Evolutionary conservation across 2,329 filamentous ascomycete species (phyloP).

Genomic region (Akanthomyces lecanii): DNA sequence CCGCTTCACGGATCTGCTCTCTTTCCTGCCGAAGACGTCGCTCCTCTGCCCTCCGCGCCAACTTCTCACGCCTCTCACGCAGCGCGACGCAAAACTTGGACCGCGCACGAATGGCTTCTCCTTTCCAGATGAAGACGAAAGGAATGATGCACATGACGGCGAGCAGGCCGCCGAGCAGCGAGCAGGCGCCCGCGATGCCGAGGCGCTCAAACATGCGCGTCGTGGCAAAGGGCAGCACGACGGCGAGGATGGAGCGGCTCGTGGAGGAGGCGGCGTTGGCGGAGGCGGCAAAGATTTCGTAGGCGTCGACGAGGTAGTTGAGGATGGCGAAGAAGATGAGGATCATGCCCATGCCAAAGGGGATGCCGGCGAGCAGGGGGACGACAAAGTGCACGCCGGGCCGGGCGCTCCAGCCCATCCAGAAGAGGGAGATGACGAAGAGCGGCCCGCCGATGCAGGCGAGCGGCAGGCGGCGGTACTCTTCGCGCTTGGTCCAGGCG

Average conservation of each 20-base stretch:
- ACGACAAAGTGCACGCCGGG: conserved; percentile 46
- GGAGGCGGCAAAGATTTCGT: conserved; percentile 62
- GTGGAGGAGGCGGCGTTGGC: conserved; percentile 81
- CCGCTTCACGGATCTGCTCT: conserved; percentile 22
- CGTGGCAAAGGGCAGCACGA: conserved; percentile 58
- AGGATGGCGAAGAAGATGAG: conserved; percentile 61
- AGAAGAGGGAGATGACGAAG: conserved; percentile 53
- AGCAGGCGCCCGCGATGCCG: conserved; percentile 47
- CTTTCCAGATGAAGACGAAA: conserved; percentile 52
- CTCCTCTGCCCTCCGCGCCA: conserved; percentile 38
- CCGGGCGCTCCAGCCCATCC: conserved; percentile 57
- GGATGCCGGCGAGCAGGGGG: conserved; percentile 56
- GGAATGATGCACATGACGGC: conserved; percentile 48
- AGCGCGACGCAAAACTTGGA: conserved; percentile 61
- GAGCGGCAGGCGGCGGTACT: conserved; percentile 67
- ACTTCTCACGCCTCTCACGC: conserved; percentile 45
- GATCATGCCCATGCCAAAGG: conserved; percentile 59
- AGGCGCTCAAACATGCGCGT: conserved; percentile 45
- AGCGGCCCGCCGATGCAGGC: conserved; percentile 67
- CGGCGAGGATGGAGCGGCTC: conserved; percentile 91
- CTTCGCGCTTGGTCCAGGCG: conserved; percentile 57
- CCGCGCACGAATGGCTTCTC: conserved; percentile 49
- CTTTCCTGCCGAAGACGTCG: conserved; percentile 28
- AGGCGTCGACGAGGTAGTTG: conserved; percentile 65
- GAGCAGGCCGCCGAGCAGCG: conserved; percentile 48